These are phyloP conservation scores for Trichopus zeylanicus DNA, from an alignment of 116 monocot species.

Conservation along the genomic window DNA sequence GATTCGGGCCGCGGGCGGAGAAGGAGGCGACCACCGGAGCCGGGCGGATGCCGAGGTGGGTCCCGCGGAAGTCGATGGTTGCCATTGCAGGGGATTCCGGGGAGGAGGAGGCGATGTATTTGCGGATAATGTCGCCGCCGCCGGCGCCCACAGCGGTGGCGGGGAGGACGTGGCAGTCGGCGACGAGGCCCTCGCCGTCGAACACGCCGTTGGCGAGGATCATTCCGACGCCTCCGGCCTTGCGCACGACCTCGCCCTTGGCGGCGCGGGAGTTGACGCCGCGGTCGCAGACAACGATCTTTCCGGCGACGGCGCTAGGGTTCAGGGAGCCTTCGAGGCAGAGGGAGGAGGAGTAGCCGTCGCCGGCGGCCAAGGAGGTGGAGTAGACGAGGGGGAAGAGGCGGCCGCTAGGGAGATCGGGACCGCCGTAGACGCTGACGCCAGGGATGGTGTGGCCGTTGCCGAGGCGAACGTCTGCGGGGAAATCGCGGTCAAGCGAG, in stretches of 20 bases:
- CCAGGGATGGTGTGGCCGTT: conserved; percentile 46
- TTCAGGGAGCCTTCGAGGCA: conserved; percentile 82
- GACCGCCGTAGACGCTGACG: conserved; percentile 66
- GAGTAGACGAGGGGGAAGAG: conserved; percentile 60
- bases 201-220: conserved; percentile 85
- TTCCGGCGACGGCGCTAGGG: conserved; percentile 26
- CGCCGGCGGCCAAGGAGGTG: conserved; percentile 42
- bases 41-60: conserved; percentile 63
- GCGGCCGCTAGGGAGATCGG: conserved; percentile 21
- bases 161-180: conserved; percentile 84
- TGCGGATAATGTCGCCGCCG: conserved; percentile 54
- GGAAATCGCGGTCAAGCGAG: conserved; percentile 76
- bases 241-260: conserved; percentile 70
- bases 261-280: conserved; percentile 76
- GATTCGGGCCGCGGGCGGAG: conserved; percentile 80
- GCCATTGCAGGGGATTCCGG: conserved; percentile 34
- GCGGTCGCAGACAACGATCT: conserved; percentile 78
- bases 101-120: conserved; percentile 39
- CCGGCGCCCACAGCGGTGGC: conserved; percentile 78
- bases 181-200: conserved; percentile 90
- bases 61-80: conserved; percentile 67
- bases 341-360: conserved; percentile 75
- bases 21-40: conserved; percentile 88
- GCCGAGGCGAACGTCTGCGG: conserved; percentile 64
- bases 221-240: conserved; percentile 80